These are phyloP conservation scores for Komagataella kurtzmanii DNA, from an alignment of 805 yeast genomes.

Conservation along the genomic window DNA sequence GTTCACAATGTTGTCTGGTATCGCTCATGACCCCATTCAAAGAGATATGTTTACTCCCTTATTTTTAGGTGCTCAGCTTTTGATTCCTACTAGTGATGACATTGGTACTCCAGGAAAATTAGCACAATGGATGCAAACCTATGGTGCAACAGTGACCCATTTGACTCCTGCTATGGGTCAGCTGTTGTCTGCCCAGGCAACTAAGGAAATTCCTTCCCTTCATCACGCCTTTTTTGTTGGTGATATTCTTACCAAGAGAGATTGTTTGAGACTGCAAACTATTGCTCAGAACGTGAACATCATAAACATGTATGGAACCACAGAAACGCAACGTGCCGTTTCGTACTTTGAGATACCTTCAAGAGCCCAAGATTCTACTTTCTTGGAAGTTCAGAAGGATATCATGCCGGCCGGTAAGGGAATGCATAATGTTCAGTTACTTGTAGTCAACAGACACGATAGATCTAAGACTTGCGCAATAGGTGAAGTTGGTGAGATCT, in stretches of 20 bases:
- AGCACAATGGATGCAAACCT: constrained; percentile 92
- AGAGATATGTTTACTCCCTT: constrained; percentile 98
- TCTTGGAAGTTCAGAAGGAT: constrained; percentile 77
- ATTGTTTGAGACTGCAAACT: constrained; percentile 84
- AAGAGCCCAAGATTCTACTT: constrained; percentile 50
- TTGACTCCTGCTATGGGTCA: constrained; percentile 99
- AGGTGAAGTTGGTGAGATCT: constrained; percentile 98
- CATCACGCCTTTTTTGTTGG: constrained; percentile 98
- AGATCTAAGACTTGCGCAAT: constrained; percentile 89
- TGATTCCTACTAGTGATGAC: constrained; percentile 93
- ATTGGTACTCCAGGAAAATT: constrained; percentile 97
- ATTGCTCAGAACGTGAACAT: constrained; percentile 82
- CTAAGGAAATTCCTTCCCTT: constrained; percentile 68
- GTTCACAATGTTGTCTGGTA: constrained; percentile 96
- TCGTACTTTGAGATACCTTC: constrained; percentile 85
- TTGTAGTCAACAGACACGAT: constrained; percentile 87
- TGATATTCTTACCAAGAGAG: constrained; percentile 93
- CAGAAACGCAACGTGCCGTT: constrained; percentile 98
- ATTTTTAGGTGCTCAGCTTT: constrained; percentile 84
- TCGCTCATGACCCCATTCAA: constrained; percentile 98
- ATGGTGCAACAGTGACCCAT: constrained; percentile 92
- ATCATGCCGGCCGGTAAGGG: constrained; percentile 98
- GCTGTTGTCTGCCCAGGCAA: constrained; percentile 87
- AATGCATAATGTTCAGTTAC: constrained; percentile 87
- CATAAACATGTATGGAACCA: constrained; percentile 98